Conservation (phyloP, 139 green algal species). For the Yamagishiella unicocca region DNA sequence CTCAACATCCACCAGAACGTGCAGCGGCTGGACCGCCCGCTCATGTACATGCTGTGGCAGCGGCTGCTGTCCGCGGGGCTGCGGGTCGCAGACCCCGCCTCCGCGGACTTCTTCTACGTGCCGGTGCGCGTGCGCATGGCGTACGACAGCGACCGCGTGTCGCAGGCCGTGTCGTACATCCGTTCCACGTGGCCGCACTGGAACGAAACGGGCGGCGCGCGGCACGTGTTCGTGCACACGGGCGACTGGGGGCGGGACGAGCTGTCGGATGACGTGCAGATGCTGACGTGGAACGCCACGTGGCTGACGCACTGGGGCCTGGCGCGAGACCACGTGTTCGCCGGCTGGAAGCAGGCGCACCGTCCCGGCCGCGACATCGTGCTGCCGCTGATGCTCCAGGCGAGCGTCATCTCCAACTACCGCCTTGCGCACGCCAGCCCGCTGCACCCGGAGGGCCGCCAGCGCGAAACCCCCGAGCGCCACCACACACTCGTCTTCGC, state of each 20-base stretch:
- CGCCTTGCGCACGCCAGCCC: not conserved
- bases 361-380: slow-evolving; percentile 56
- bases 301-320: slow-evolving; percentile 54
- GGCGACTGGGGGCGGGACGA: slow-evolving; percentile 48
- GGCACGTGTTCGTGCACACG: slow-evolving; percentile 53
- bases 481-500: slow-evolving; percentile 56
- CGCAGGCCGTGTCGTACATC: slow-evolving; percentile 44
- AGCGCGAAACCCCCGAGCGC: not conserved
- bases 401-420: not conserved
- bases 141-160: slow-evolving; percentile 34
- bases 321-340: slow-evolving; percentile 51
- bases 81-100: slow-evolving; percentile 25
- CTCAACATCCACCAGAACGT: slow-evolving; percentile 29
- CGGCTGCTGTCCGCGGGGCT: slow-evolving; percentile 41
- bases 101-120: slow-evolving; percentile 57
- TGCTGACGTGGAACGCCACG: slow-evolving; percentile 20
- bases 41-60: slow-evolving; percentile 50
- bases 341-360: slow-evolving; percentile 38
- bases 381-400: slow-evolving; percentile 51
- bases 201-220: slow-evolving; percentile 28
- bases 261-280: slow-evolving; percentile 22
- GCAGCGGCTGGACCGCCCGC: slow-evolving; percentile 39
- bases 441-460: slow-evolving; percentile 33
- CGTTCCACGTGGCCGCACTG: slow-evolving; percentile 44
- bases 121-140: slow-evolving; percentile 41